phyloP scores from a whole-genome alignment of 768 basidiomycete genomes.

The Phylloporus sp. region DNA sequence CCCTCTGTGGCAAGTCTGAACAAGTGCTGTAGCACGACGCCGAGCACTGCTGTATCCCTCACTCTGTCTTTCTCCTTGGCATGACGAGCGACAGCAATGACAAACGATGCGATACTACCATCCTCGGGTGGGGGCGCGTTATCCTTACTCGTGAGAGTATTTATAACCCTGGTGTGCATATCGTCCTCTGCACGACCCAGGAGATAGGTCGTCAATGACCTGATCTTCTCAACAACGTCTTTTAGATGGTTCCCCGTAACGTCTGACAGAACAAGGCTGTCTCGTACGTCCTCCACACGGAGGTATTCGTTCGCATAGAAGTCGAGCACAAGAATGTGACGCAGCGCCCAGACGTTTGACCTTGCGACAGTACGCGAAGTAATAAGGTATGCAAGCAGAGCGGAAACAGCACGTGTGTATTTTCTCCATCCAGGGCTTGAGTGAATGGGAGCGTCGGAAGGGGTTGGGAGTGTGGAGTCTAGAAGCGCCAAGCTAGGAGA shows the following conservation, averaged over 20 bases:
- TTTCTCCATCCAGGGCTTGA: conserved; percentile 16
- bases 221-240: conserved; percentile 41
- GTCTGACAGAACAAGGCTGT: conserved; percentile 42
- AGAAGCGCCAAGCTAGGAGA: conserved; percentile 57
- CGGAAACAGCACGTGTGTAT: conserved; percentile 61
- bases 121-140: conserved; percentile 16
- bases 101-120: conserved; percentile 26
- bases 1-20: conserved; percentile 53
- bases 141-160: conserved; percentile 30
- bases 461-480: conserved; percentile 55
- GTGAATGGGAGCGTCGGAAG: conserved; percentile 19
- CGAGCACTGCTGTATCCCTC: conserved; percentile 57
- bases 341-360: conserved; percentile 60
- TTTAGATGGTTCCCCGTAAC: conserved; percentile 26
- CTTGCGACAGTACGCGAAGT: conserved; percentile 60
- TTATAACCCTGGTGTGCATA: conserved; percentile 48
- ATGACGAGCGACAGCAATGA: conserved; percentile 30
- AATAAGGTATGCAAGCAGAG: conserved; percentile 51
- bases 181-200: conserved; percentile 43
- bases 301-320: conserved; percentile 62
- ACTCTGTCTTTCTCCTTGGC: conserved; percentile 41
- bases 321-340: conserved; percentile 62
- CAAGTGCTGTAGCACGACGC: conserved; percentile 55
- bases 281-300: conserved; percentile 45
- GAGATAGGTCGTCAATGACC: conserved; percentile 60